Evolutionary conservation across 164 flowering plant species (phyloP).

Genomic region (Umbellularia californica): DNA sequence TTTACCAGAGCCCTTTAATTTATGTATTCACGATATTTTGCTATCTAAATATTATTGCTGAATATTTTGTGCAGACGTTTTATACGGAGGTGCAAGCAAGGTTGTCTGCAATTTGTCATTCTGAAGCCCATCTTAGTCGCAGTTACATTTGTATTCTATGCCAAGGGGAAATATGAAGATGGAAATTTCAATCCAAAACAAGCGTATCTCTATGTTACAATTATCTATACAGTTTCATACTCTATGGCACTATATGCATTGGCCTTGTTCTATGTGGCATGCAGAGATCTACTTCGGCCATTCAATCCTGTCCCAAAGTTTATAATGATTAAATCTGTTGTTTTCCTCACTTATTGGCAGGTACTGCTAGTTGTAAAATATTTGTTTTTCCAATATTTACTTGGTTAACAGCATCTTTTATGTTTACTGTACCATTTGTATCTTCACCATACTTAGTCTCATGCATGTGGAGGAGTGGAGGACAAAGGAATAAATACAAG

Average conservation of each 20-base stretch:
- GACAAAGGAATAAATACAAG: background rate
- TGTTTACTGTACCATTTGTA: background rate
- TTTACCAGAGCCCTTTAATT: background rate
- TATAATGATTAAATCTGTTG: slow-evolving; percentile 88
- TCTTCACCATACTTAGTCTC: background rate
- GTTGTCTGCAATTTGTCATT: slow-evolving; percentile 94
- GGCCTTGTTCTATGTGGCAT: slow-evolving; percentile 91
- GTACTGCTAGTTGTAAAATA: slow-evolving; percentile 26
- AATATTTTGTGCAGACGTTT: slow-evolving; percentile 60
- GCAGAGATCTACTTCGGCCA: slow-evolving; percentile 91
- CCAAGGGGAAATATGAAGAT: slow-evolving; percentile 89
- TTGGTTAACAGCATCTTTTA: background rate
- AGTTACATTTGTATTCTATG: slow-evolving; percentile 77
- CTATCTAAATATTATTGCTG: background rate
- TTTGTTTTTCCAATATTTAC: background rate
- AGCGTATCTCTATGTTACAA: slow-evolving; percentile 83
- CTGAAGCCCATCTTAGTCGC: slow-evolving; percentile 85
- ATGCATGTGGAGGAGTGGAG: background rate
- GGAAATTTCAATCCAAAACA: slow-evolving; percentile 87
- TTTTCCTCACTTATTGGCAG: slow-evolving; percentile 98
- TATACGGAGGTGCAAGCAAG: slow-evolving; percentile 96
- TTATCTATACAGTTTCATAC: slow-evolving; percentile 88
- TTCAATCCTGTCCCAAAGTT: slow-evolving; percentile 99
- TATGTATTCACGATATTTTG: background rate
- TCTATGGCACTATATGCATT: slow-evolving; percentile 84